Evolutionary conservation across 108 stramenopile genomes (phyloP), one percentile per base, ranked within the genome.

Genomic region (Stephanodiscus minutulus): DNA sequence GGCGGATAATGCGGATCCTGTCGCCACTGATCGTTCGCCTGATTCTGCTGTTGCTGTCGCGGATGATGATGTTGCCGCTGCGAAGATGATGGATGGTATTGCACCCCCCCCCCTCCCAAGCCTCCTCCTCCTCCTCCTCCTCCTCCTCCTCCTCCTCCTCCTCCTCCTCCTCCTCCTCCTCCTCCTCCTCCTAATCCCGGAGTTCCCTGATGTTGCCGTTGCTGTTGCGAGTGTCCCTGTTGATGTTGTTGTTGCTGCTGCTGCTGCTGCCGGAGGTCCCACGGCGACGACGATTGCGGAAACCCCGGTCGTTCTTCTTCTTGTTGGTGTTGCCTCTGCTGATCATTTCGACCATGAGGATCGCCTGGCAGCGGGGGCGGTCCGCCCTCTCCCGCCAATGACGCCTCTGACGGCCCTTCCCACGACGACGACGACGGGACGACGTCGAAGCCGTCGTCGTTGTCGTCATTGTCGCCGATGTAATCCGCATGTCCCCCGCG

Each of bases 21-120:
- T 27, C 20, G 41, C 10, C 28, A 10, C 8, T 67, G 48, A 49
- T 36, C 50, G 22, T 44, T 22, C 17, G n/a, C 0, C 53, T 58
- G 39, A 15, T 68, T 68, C 58, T 70, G 62, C 24, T 64, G 68
- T 36, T 61, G 70, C 31, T 31, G 17, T 11, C 50, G 63, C 18
- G 64, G 53, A 8, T 39, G 28, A 7, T 64, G 72, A 0, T 54
- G 54, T 28, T 46, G 68, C 15, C 57, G 61, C 24, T 17, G 52
- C 24, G 63, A 37, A 61, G 60, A 7, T 35, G 47, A 70, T 46
- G 48, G 8, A 39, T 35, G 61, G 37, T 44, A 33, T 33, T 33
- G 31, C 31, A 33, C 5, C 31, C 31, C 31, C 31, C 31, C 31
- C 31, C 31, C 31, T 33, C 31, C 31, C 5, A 33, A 2, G 5